Evolutionary conservation across 2,329 filamentous ascomycete genomes (phyloP).

Genomic region (Fonsecaea monophora): DNA sequence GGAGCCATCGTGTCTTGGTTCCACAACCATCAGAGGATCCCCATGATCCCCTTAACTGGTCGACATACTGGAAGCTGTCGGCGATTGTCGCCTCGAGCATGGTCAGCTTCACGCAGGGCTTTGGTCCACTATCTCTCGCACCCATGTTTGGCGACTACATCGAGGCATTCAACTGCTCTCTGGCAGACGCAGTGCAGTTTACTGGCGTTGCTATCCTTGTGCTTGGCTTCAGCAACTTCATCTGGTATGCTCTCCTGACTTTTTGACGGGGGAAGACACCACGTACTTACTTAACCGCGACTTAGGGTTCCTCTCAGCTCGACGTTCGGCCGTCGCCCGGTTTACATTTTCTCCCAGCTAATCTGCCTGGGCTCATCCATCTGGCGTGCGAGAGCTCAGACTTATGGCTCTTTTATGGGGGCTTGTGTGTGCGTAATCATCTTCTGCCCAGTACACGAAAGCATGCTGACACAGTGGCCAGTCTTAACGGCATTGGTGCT

Average conservation of each 20-base stretch:
- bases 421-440: constrained; percentile 53
- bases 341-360: constrained; percentile 59
- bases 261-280: constrained; percentile 15
- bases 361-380: constrained; percentile 62
- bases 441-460: not conserved
- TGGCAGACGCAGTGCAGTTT: constrained; percentile 63
- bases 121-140: constrained; percentile 62
- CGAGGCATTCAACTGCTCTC: constrained; percentile 59
- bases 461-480: constrained; percentile 7
- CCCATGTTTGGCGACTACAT: constrained; percentile 68
- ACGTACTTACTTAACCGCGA: constrained; percentile 18
- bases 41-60: constrained; percentile 60
- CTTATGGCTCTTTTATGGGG: constrained; percentile 69
- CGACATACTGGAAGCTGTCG: constrained; percentile 55
- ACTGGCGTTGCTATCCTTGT: constrained; percentile 64
- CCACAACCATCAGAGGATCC: constrained; percentile 58
- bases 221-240: constrained; percentile 66
- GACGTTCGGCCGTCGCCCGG: constrained; percentile 62
- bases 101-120: constrained; percentile 61
- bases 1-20: constrained; percentile 50
- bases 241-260: constrained; percentile 53
- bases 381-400: constrained; percentile 64
- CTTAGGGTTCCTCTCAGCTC: constrained; percentile 62
- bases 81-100: constrained; percentile 56
- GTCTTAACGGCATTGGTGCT: constrained; percentile 66